These are phyloP conservation scores for Rubia tinctorum DNA, from an alignment of 305 asterid species.

Conservation along the genomic window DNA sequence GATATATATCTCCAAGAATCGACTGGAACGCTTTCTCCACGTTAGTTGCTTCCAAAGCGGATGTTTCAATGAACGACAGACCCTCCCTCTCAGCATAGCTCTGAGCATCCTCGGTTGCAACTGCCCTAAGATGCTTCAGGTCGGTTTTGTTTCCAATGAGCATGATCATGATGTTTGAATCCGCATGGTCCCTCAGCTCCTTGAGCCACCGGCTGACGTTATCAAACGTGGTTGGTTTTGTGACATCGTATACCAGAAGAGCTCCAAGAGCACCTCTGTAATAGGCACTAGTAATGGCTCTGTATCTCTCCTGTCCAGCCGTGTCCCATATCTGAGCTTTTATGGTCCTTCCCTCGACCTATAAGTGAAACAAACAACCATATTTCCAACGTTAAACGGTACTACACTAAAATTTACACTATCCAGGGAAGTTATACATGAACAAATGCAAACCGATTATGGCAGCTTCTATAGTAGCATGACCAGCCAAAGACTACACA, in stretches of 20 bases:
- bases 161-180: conserved; percentile 66
- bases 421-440: not conserved
- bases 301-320: conserved; percentile 78
- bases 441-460: not conserved
- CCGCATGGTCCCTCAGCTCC: conserved; percentile 79
- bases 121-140: conserved; percentile 69
- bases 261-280: conserved; percentile 85
- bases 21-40: conserved; percentile 68
- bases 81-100: conserved; percentile 68
- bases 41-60: conserved; percentile 68
- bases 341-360: conserved; percentile 69
- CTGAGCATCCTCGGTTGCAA: conserved; percentile 70
- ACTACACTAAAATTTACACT: not conserved
- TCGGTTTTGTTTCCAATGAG: conserved; percentile 72
- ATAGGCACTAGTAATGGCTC: conserved; percentile 76
- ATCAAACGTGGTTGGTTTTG: conserved; percentile 69
- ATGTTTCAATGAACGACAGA: conserved; percentile 66
- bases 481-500: not conserved
- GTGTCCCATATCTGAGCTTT: conserved; percentile 88
- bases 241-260: conserved; percentile 64
- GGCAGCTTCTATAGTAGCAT: not conserved
- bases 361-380: not conserved
- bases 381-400: not conserved
- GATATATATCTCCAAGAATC: conserved; percentile 58
- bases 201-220: conserved; percentile 73